phyloP scores from a whole-genome alignment of 768 basidiomycete genomes.

The Gloeostereum incarnatum region DNA sequence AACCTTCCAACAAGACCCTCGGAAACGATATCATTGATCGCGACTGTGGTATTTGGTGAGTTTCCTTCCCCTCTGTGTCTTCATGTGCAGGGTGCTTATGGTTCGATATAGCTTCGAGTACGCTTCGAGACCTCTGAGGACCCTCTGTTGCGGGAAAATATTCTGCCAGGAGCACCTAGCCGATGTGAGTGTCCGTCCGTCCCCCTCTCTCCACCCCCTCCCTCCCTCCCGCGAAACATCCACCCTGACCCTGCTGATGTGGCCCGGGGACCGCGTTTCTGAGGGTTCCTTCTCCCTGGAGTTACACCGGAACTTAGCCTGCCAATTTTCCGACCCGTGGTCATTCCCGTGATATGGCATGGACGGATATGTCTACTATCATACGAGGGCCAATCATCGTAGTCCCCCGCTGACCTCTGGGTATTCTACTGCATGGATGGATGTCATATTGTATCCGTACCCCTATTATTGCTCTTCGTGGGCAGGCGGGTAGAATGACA shows the following conservation, averaged over 20 bases:
- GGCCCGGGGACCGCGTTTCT: too few species aligned
- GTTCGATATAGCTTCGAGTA: conserved; percentile 5
- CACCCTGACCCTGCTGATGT: too few species aligned
- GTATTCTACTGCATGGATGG: too few species aligned
- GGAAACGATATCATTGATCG: conserved; percentile 9
- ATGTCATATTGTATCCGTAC: not conserved
- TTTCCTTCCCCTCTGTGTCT: not conserved
- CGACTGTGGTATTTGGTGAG: conserved; percentile 15
- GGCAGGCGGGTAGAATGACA: too few species aligned
- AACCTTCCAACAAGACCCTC: not conserved
- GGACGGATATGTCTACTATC: too few species aligned
- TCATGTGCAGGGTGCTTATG: not conserved
- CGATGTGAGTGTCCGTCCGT: conserved; percentile 2
- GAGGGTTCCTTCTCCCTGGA: too few species aligned
- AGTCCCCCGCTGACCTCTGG: too few species aligned
- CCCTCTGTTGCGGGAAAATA: conserved; percentile 8
- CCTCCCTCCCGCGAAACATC: too few species aligned
- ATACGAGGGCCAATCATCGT: too few species aligned
- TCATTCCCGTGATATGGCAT: too few species aligned
- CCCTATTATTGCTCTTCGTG: not conserved
- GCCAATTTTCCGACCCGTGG: too few species aligned
- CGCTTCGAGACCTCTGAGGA: conserved; percentile 6
- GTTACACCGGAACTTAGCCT: too few species aligned
- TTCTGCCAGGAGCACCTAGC: conserved; percentile 9
- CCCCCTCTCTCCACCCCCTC: not conserved